Conservation (phyloP, 495 filamentous ascomycete genomes). For the Durotheca rogersii region DNA sequence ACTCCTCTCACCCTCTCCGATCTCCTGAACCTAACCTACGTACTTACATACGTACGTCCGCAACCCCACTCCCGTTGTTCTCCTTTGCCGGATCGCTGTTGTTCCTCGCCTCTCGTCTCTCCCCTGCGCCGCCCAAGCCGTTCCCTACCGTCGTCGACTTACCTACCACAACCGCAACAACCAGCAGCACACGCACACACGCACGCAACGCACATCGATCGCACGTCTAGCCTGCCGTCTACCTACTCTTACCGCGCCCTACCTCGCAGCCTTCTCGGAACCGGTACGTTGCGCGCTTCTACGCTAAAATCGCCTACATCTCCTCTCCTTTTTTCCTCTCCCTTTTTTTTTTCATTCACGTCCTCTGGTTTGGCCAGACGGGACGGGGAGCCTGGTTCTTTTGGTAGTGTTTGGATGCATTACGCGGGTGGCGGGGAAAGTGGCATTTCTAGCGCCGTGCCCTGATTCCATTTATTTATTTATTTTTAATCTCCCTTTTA, state of each 20-base stretch:
- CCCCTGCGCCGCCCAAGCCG: no score
- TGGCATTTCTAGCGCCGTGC: slow-evolving; percentile 9
- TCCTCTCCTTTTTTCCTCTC: slow-evolving; percentile 12
- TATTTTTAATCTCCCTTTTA: not conserved
- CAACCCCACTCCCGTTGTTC: no score
- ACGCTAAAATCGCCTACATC: slow-evolving; percentile 26
- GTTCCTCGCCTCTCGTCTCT: no score
- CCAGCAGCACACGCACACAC: not conserved
- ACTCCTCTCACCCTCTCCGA: no score
- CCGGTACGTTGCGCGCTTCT: slow-evolving; percentile 13
- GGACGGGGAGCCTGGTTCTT: not conserved
- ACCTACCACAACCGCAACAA: not conserved
- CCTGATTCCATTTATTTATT: not conserved
- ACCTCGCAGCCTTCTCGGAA: slow-evolving; percentile 4
- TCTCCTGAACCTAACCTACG: no score
- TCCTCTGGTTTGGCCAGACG: not conserved
- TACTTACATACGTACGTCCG: no score
- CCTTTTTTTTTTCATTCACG: no score
- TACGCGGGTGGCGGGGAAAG: slow-evolving; percentile 15
- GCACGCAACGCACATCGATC: no score
- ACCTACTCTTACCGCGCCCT: slow-evolving; percentile 6
- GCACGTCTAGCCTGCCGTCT: no score
- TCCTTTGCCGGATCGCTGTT: no score
- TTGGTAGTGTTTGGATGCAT: not conserved
- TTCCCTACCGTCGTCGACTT: not conserved